A percentile compares a stretch with the other conserved stretches of the same genome.
Conservation (phyloP, 345 rosid species). For the Camelina hispida region DNA sequence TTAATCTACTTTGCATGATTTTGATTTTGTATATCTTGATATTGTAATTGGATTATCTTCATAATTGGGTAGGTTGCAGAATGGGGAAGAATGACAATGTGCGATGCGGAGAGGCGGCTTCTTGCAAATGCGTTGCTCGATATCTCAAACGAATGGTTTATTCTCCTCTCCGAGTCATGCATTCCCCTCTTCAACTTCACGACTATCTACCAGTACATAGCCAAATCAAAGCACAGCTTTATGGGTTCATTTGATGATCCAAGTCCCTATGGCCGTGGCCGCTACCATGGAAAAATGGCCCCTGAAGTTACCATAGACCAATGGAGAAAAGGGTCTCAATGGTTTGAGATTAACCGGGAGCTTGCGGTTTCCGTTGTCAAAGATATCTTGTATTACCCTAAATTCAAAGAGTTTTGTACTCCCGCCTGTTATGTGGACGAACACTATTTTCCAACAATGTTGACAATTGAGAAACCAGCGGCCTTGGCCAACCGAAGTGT, state of each 20-base stretch:
- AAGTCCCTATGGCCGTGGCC: constrained; percentile 81
- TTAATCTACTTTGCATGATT: constrained; percentile 2
- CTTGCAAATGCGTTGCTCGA: constrained; percentile 93
- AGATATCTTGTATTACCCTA: constrained; percentile 63
- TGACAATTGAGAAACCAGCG: constrained; percentile 61
- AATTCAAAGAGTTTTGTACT: constrained; percentile 71
- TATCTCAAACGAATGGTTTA: constrained; percentile 79
- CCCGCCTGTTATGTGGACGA: constrained; percentile 90
- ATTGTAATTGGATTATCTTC: constrained; percentile 12
- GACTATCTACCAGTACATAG: constrained; percentile 59
- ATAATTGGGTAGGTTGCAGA: constrained; percentile 60
- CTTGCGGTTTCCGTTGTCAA: constrained; percentile 71
- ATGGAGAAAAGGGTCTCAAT: constrained; percentile 96
- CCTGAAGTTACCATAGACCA: constrained; percentile 71
- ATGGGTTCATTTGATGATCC: constrained; percentile 86
- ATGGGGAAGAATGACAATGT: constrained; percentile 98
- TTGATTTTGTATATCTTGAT: neutral
- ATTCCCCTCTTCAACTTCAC: constrained; percentile 84
- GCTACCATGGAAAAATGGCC: constrained; percentile 71
- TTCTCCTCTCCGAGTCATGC: constrained; percentile 94
- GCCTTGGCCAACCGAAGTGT: constrained; percentile 78
- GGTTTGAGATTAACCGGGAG: constrained; percentile 82
- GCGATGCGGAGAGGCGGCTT: constrained; percentile 91
- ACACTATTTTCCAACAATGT: constrained; percentile 93
- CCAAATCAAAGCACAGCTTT: constrained; percentile 70